Evolutionary conservation across 2,329 filamentous ascomycete genomes (phyloP), one percentile per base, ranked within the genome.

Genomic region (Emydomyces testavorans): DNA sequence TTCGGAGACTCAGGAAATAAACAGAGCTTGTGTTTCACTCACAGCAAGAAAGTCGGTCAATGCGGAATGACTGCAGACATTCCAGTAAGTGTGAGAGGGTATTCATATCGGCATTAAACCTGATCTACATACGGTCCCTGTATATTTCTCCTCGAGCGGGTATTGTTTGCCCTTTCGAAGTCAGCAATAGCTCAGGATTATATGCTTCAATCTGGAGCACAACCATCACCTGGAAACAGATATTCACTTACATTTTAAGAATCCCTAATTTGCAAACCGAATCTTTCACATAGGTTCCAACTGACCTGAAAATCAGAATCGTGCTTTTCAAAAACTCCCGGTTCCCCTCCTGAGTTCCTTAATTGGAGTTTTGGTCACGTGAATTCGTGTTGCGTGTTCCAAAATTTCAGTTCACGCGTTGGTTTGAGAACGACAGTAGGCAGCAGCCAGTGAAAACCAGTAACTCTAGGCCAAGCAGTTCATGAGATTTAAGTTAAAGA

Each of bases 21-120:
- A n/a, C n/a, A n/a, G n/a, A n/a, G n/a, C n/a, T n/a, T n/a, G n/a
- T n/a, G n/a, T n/a, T n/a, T n/a, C n/a, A 65, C 73, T 61, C 65
- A 78, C 77, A 41, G 79, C 79, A 46, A 83, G 66, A 57, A 82
- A 83, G 58, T 83, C 79, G 5, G 80, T 83, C 58, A 83, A 66
- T 10, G 80, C 80, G 50, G 79, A 82, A 55, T 79, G 79, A 24
- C 72, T 74, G 49, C 6, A 20, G 34, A 48, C 42, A 60, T 55
- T 53, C 35, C 44, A 44, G 38, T 20, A 31, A 39, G 16, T 23
- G 18, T 45, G 26, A 4, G 13, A 37, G 6, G 11, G 10, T 34
- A 21, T 18, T 44, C 16, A 35, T 29, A 16, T n/a, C 13, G 21
- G n/a, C 18, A 29, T 42, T 42, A 10, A 10, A 16, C 4, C 6